Evolutionary conservation across 805 yeast genomes (phyloP).

Genomic region (Kregervanrija fluxuum): DNA sequence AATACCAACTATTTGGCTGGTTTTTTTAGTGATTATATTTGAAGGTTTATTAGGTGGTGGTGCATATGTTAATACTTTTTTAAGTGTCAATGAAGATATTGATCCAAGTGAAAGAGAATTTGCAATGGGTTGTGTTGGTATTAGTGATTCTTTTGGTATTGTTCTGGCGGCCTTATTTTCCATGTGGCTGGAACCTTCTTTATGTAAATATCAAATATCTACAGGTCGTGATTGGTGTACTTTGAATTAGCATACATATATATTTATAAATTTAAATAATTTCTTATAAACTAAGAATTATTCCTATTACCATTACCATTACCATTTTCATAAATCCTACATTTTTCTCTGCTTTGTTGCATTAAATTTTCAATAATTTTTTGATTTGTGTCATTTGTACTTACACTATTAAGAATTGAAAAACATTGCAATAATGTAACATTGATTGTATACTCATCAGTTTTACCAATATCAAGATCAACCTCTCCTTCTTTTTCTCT

Average conservation of each 20-base stretch:
- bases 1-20: conserved; percentile 52
- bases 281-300: no score
- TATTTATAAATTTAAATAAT: no score
- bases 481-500: neutral
- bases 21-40: conserved; percentile 63
- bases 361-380: conserved; percentile 48
- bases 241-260: conserved; percentile 11
- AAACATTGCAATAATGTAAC: conserved; percentile 49
- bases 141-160: conserved; percentile 81
- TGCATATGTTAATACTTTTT: conserved; percentile 82
- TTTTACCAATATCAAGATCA: conserved; percentile 3
- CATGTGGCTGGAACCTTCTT: conserved; percentile 60
- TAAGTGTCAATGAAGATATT: conserved; percentile 60
- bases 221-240: conserved; percentile 80
- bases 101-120: conserved; percentile 55
- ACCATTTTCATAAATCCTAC: conserved; percentile 4
- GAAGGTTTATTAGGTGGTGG: conserved; percentile 92
- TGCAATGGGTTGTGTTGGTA: conserved; percentile 75
- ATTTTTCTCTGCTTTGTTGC: conserved; percentile 21
- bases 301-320: no score
- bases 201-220: conserved; percentile 65
- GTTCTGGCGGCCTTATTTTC: conserved; percentile 75
- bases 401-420: conserved; percentile 46
- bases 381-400: conserved; percentile 50
- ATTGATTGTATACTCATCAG: conserved; percentile 10